phyloP scores from a whole-genome alignment of 1,284 basidiomycete genomes.

The Tranzscheliella williamsii region DNA sequence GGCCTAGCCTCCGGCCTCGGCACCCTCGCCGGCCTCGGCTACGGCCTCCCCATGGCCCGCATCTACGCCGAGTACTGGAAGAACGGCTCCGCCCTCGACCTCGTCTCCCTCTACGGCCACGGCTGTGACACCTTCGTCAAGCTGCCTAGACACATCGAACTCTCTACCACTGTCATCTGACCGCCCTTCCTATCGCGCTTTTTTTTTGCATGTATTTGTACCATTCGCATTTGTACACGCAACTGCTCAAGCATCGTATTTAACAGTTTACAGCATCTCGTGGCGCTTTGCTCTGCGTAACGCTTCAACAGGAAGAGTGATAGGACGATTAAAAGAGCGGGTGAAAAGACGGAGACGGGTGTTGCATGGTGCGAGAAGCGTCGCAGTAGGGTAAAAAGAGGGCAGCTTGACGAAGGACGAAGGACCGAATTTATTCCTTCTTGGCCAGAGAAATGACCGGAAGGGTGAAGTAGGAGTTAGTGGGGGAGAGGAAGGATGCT shows the following conservation, averaged over 20 bases:
- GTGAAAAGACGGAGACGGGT: too few species aligned
- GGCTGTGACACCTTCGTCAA: constrained; percentile 55
- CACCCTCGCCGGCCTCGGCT: constrained; percentile 77
- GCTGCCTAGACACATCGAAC: constrained; percentile 44
- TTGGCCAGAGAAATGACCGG: constrained; percentile 34
- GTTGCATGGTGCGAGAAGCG: too few species aligned
- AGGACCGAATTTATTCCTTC: constrained; percentile 21
- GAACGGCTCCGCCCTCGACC: constrained; percentile 23
- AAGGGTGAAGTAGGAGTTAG: constrained; percentile 44
- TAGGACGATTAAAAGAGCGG: too few species aligned
- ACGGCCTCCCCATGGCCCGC: constrained; percentile 75
- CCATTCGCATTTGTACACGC: too few species aligned
- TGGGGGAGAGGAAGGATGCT: constrained; percentile 29
- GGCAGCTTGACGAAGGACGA: too few species aligned
- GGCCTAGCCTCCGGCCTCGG: constrained; percentile 75
- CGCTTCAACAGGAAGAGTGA: too few species aligned
- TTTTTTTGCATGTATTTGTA: constrained; percentile 6
- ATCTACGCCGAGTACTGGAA: constrained; percentile 69
- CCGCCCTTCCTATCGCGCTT: not conserved
- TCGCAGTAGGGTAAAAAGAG: too few species aligned
- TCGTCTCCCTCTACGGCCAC: constrained; percentile 25
- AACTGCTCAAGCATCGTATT: too few species aligned
- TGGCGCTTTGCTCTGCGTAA: too few species aligned
- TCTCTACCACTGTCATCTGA: constrained; percentile 40
- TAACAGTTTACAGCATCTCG: too few species aligned